These are phyloP conservation scores for Podospora didyma DNA, from an alignment of 495 filamentous ascomycete species.

Conservation along the genomic window DNA sequence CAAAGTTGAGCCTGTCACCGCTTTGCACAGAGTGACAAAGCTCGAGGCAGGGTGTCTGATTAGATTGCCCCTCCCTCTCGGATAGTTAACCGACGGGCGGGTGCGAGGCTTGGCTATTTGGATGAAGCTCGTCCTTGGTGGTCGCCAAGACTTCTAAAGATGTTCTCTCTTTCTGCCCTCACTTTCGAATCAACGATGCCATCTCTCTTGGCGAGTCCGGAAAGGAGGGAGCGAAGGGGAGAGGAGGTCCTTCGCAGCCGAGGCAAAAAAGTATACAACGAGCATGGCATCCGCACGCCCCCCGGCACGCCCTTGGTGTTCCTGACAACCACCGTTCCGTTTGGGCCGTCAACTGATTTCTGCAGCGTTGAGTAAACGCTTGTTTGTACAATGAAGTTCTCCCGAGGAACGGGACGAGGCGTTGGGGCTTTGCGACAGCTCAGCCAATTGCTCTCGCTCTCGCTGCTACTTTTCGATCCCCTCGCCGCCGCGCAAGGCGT, in stretches of 20 bases:
- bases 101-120: slow-evolving; percentile 10
- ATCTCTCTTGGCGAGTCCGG: background rate
- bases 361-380: background rate
- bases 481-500: slow-evolving; percentile 6
- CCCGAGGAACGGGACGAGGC: background rate
- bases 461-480: slow-evolving; percentile 1
- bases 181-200: background rate
- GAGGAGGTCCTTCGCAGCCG: background rate
- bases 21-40: background rate
- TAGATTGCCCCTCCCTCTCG: slow-evolving; percentile 1
- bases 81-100: slow-evolving; percentile 9
- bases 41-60: background rate
- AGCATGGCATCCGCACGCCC: too few species aligned
- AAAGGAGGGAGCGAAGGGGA: background rate
- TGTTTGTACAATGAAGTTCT: slow-evolving; percentile 6
- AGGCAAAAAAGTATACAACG: background rate
- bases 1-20: background rate
- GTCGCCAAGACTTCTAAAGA: background rate
- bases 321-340: too few species aligned
- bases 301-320: too few species aligned
- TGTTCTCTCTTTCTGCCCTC: background rate
- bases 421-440: background rate
- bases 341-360: too few species aligned
- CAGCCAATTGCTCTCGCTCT: slow-evolving; percentile 2
- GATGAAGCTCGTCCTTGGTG: slow-evolving; percentile 2